phyloP scores from a whole-genome alignment of 1,139 yeast genomes.

The Diutina pseudorugosa region DNA sequence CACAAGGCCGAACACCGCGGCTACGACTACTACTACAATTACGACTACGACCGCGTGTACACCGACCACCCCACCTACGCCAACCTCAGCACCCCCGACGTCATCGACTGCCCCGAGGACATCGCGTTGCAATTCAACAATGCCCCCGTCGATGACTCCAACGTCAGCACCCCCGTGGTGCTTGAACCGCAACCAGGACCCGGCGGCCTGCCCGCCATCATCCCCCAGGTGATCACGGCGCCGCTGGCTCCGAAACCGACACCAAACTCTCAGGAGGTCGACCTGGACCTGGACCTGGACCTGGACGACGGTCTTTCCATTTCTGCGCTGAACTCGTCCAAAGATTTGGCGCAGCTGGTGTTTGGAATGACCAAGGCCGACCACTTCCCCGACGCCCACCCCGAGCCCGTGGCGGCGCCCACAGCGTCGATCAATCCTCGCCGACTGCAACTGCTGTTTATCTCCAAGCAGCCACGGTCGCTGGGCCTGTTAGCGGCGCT shows the following conservation, averaged over 20 bases:
- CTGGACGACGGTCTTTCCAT: conserved; percentile 29
- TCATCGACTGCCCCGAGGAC: conserved; percentile 34
- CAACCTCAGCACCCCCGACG: conserved; percentile 25
- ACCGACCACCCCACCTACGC: conserved; percentile 43
- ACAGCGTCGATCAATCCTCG: conserved; percentile 22
- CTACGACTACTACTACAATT: conserved; percentile 76
- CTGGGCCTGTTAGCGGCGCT: conserved; percentile 18
- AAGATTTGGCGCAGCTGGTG: conserved; percentile 35
- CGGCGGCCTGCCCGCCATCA: background rate
- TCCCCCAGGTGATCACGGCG: background rate
- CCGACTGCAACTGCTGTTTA: conserved; percentile 17
- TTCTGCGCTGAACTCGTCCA: conserved; percentile 29
- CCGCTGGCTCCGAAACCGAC: background rate
- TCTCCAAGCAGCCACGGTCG: conserved; percentile 30
- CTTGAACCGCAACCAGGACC: background rate
- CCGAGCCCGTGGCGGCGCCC: conserved; percentile 17
- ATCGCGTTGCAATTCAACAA: conserved; percentile 19
- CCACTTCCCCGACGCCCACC: conserved; percentile 13
- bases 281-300: conserved; percentile 11
- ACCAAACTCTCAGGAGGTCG: conserved; percentile 2
- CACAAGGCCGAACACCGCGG: conserved; percentile 75
- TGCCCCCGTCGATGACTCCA: background rate
- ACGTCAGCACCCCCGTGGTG: background rate
- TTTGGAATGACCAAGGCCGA: conserved; percentile 12
- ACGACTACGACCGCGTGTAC: conserved; percentile 78